Conservation (phyloP, 345 rosid genomes). For the Citrus unshiu region DNA sequence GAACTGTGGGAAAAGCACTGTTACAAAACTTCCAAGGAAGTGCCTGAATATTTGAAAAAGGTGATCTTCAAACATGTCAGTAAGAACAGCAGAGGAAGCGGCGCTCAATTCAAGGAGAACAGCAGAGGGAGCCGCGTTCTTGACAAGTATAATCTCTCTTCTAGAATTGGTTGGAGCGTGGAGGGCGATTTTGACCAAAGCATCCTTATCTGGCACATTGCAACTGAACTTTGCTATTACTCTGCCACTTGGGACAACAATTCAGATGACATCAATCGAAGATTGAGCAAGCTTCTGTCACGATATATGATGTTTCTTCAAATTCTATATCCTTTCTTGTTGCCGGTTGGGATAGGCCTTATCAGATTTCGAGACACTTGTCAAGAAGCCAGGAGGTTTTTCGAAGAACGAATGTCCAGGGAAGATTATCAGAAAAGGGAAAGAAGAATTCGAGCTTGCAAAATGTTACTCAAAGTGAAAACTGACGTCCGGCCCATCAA, state of each 20-base stretch:
- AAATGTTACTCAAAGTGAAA: slow-evolving; percentile 5
- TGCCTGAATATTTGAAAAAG: not conserved
- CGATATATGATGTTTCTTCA: slow-evolving; percentile 3
- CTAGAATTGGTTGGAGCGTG: not conserved
- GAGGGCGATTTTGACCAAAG: slow-evolving; percentile 3
- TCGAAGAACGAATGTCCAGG: not conserved
- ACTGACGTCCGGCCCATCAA: not conserved
- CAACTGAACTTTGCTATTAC: slow-evolving; percentile 5
- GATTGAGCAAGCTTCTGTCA: slow-evolving; percentile 1
- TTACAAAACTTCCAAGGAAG: not conserved
- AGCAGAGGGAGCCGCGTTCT: not conserved
- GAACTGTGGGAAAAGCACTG: not conserved
- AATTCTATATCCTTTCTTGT: slow-evolving; percentile 2
- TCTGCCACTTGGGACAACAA: no score
- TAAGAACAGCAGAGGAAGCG: not conserved
- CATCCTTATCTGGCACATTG: slow-evolving; percentile 12
- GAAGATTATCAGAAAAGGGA: no score
- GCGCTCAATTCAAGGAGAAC: not conserved
- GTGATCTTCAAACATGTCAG: not conserved
- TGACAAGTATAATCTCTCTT: not conserved
- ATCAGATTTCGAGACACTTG: slow-evolving; percentile 12
- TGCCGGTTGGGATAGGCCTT: slow-evolving; percentile 13
- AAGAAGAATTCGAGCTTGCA: not conserved
- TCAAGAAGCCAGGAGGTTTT: not conserved
- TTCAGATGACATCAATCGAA: not conserved